Evolutionary conservation across 208 protist species (phyloP).

Genomic region (Eutreptiella sp.): DNA sequence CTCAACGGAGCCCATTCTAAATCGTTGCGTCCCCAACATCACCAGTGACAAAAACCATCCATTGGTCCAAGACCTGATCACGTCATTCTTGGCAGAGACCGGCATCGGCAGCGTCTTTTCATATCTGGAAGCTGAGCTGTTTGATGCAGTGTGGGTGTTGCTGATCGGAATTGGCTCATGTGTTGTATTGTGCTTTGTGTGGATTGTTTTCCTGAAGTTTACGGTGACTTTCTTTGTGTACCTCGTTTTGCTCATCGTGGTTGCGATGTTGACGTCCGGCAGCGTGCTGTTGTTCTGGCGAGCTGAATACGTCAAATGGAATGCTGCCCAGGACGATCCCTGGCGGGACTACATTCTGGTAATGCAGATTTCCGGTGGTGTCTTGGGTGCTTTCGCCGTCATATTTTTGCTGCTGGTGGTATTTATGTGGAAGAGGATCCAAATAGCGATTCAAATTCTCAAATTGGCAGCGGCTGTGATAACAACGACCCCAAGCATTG

Average conservation of each 20-base stretch:
- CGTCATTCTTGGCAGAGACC: neutral
- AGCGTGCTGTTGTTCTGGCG: too few species aligned
- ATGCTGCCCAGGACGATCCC: too few species aligned
- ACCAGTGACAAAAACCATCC: neutral
- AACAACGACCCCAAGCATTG: conserved; percentile 39
- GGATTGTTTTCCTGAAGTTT: conserved; percentile 11
- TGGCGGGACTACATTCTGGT: too few species aligned
- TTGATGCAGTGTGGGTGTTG: conserved; percentile 8
- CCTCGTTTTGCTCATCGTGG: too few species aligned
- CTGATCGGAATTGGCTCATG: neutral
- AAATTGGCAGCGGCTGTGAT: too few species aligned
- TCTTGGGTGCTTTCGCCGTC: neutral
- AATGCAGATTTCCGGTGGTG: neutral
- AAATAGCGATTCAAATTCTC: conserved; percentile 45
- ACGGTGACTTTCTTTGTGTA: too few species aligned
- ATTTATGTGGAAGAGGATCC: conserved; percentile 49
- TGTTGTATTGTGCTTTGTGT: neutral
- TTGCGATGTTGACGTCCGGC: too few species aligned
- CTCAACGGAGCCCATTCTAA: neutral
- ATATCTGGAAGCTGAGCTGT: neutral
- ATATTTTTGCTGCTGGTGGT: conserved; percentile 41
- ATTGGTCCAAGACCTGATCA: neutral
- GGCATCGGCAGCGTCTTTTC: neutral
- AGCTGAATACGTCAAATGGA: too few species aligned
- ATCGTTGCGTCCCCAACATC: conserved; percentile 12